phyloP scores from a whole-genome alignment of 1,284 basidiomycete genomes.

The Boletellus deceptivus region DNA sequence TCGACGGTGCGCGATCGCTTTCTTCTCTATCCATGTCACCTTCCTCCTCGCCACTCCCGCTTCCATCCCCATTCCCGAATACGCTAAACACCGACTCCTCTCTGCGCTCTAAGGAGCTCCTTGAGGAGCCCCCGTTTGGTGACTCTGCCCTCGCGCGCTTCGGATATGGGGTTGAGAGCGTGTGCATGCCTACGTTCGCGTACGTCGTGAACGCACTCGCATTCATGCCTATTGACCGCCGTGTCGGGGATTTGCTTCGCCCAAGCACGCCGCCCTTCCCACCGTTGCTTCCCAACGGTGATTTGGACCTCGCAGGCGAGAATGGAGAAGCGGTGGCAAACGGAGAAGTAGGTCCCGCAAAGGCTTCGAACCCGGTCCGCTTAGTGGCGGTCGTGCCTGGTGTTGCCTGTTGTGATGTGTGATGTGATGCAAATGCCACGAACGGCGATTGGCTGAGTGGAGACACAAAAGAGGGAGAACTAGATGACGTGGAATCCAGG shows the following conservation, averaged over 20 bases:
- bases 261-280: constrained; percentile 25
- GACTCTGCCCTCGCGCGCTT: constrained; percentile 55
- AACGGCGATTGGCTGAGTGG: constrained; percentile 28
- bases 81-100: constrained; percentile 12
- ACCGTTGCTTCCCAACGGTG: constrained; percentile 39
- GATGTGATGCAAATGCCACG: constrained; percentile 30
- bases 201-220: constrained; percentile 63
- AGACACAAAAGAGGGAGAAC: constrained; percentile 20
- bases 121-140: constrained; percentile 41
- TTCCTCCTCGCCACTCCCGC: constrained; percentile 36
- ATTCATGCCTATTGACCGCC: constrained; percentile 36
- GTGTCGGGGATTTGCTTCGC: constrained; percentile 51
- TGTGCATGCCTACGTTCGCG: constrained; percentile 45
- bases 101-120: constrained; percentile 44
- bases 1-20: constrained; percentile 34
- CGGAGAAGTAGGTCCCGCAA: constrained; percentile 59
- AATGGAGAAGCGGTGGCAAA: constrained; percentile 43
- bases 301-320: constrained; percentile 45
- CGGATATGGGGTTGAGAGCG: constrained; percentile 45
- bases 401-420: constrained; percentile 21
- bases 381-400: constrained; percentile 40
- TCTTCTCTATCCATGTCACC: constrained; percentile 40
- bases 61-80: constrained; percentile 28
- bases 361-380: constrained; percentile 61
- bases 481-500: constrained; percentile 19